phyloP scores from a whole-genome alignment of 805 yeast genomes.

The Blastobotrys americana region DNA sequence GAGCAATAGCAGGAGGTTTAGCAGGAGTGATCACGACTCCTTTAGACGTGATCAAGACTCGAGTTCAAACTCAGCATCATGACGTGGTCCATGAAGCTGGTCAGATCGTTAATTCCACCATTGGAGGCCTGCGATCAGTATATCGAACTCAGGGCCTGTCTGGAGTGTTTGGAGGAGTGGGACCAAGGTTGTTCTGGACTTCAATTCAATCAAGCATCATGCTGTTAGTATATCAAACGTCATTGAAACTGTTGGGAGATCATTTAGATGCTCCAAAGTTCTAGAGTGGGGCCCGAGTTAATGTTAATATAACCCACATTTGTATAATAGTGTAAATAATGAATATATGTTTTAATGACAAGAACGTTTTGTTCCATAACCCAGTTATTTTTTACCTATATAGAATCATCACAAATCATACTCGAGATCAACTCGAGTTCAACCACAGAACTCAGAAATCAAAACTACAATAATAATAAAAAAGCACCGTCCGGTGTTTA shows the following conservation, averaged over 20 bases:
- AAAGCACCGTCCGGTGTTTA: not conserved
- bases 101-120: slow-evolving; percentile 38
- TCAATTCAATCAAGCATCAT: slow-evolving; percentile 90
- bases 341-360: no score
- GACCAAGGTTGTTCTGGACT: slow-evolving; percentile 96
- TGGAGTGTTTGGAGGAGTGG: slow-evolving; percentile 89
- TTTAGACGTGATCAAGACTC: slow-evolving; percentile 85
- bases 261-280: slow-evolving; percentile 1
- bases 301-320: no score
- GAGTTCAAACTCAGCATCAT: slow-evolving; percentile 73
- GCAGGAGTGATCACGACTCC: slow-evolving; percentile 96
- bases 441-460: not conserved
- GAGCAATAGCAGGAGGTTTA: slow-evolving; percentile 93
- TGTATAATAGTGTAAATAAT: no score
- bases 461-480: not conserved
- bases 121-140: slow-evolving; percentile 46
- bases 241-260: slow-evolving; percentile 49
- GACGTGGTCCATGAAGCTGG: slow-evolving; percentile 10
- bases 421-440: no score
- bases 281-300: no score
- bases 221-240: slow-evolving; percentile 78
- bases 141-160: slow-evolving; percentile 65
- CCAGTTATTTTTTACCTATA: no score
- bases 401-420: no score
- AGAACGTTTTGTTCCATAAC: no score